Percentiles rank a stretch among this genome's conserved stretches.
Conservation (phyloP, 1,139 yeast genomes). For the Suhomyces terraborum region DNA sequence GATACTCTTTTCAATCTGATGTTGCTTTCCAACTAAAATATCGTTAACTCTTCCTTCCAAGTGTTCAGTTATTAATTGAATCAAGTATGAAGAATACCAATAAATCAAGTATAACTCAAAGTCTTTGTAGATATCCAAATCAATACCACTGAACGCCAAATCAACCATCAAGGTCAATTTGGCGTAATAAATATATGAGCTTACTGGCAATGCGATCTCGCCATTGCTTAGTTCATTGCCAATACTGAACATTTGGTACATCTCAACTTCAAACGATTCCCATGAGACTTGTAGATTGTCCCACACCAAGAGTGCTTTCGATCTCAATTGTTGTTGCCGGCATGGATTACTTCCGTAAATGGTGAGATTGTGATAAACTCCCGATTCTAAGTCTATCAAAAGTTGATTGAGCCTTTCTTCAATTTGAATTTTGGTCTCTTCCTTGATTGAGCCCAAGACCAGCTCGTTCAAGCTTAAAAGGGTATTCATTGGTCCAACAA, state of each 20-base stretch:
- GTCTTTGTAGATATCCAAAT: constrained; percentile 68
- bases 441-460: constrained; percentile 11
- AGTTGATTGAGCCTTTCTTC: constrained; percentile 16
- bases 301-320: constrained; percentile 60
- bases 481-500: constrained; percentile 29
- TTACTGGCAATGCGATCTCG: constrained; percentile 51
- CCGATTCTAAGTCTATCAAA: constrained; percentile 44
- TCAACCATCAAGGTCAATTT: constrained; percentile 74
- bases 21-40: constrained; percentile 39
- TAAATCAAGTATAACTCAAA: constrained; percentile 72
- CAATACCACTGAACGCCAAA: constrained; percentile 73
- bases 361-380: constrained; percentile 57
- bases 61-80: constrained; percentile 51
- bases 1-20: constrained; percentile 33
- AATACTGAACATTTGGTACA: constrained; percentile 33
- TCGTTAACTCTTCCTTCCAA: constrained; percentile 47
- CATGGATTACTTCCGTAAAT: constrained; percentile 73
- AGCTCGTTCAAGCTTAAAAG: constrained; percentile 11
- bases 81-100: constrained; percentile 64
- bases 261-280: constrained; percentile 53
- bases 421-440: constrained; percentile 9
- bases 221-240: constrained; percentile 33
- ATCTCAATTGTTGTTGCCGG: constrained; percentile 74
- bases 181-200: constrained; percentile 66
- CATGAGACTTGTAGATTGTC: constrained; percentile 77